Conservation (phyloP, 805 yeast species). For the Saturnispora mendoncae region DNA sequence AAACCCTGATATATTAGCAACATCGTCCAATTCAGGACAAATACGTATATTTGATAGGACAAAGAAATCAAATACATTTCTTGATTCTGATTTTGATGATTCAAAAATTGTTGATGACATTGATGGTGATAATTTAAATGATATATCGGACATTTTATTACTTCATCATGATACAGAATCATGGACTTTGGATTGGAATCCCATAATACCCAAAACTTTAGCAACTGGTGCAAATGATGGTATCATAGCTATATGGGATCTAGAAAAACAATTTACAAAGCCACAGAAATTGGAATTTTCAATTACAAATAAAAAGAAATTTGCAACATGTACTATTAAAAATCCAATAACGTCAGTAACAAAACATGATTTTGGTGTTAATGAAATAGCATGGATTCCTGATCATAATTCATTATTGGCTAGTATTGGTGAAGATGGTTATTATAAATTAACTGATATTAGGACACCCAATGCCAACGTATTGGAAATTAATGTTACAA, state of each 20-base stretch:
- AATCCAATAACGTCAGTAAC: constrained; percentile 17
- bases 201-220: constrained; percentile 47
- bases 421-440: constrained; percentile 58
- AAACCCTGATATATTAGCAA: constrained; percentile 74
- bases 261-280: constrained; percentile 26
- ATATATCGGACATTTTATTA: constrained; percentile 21
- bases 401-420: constrained; percentile 54
- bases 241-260: constrained; percentile 56
- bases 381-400: constrained; percentile 64
- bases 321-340: constrained; percentile 9
- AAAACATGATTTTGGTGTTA: constrained; percentile 44
- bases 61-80: constrained; percentile 47
- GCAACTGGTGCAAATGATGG: constrained; percentile 61
- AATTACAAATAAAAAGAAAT: constrained; percentile 7
- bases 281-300: constrained; percentile 15
- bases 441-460: constrained; percentile 43
- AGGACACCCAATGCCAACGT: constrained; percentile 27
- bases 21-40: constrained; percentile 58
- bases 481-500: constrained; percentile 13
- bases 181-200: constrained; percentile 71
- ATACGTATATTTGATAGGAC: constrained; percentile 72
- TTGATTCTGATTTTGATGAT: constrained; percentile 26
- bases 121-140: constrained; percentile 10
- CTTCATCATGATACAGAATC: constrained; percentile 41
- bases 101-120: constrained; percentile 6